Conservation (phyloP, 1,284 basidiomycete genomes). For the Pulchroboletus neoregius region DNA sequence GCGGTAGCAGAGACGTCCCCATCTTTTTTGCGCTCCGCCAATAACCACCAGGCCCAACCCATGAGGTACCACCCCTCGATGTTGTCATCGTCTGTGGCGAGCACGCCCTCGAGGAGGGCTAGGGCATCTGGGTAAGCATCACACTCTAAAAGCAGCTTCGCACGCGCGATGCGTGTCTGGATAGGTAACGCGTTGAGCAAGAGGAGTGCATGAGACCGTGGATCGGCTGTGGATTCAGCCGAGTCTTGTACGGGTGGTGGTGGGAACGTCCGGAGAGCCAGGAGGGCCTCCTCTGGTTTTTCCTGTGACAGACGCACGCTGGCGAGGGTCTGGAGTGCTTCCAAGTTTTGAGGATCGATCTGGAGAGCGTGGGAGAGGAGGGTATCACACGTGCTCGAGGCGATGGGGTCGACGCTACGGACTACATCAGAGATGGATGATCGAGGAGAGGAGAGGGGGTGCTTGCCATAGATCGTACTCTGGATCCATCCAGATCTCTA, state of each 20-base stretch:
- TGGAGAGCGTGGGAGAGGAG: slow-evolving; percentile 72
- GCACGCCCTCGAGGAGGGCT: slow-evolving; percentile 73
- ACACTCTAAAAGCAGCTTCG: slow-evolving; percentile 83
- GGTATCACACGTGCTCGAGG: slow-evolving; percentile 78
- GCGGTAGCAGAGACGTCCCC: slow-evolving; percentile 38
- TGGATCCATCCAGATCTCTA: slow-evolving; percentile 95
- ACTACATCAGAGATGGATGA: slow-evolving; percentile 1
- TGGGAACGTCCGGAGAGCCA: slow-evolving; percentile 55
- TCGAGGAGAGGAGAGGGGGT: background rate
- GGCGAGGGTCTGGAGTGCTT: slow-evolving; percentile 79
- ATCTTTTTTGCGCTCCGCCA: slow-evolving; percentile 63
- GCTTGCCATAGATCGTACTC: slow-evolving; percentile 83
- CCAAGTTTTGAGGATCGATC: slow-evolving; percentile 72
- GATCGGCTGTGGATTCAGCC: background rate
- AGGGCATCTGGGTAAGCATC: slow-evolving; percentile 64
- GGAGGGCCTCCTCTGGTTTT: slow-evolving; percentile 64
- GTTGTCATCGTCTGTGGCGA: slow-evolving; percentile 82
- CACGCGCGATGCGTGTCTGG: slow-evolving; percentile 68
- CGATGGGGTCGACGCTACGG: slow-evolving; percentile 74
- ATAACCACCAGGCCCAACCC: slow-evolving; percentile 89
- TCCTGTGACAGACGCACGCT: slow-evolving; percentile 89
- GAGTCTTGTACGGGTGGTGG: slow-evolving; percentile 1
- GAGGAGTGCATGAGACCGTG: slow-evolving; percentile 13
- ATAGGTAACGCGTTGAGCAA: slow-evolving; percentile 65
- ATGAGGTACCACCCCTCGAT: slow-evolving; percentile 95